Evolutionary conservation across 805 yeast genomes (phyloP).

Genomic region (Komagataella pseudopastoris): DNA sequence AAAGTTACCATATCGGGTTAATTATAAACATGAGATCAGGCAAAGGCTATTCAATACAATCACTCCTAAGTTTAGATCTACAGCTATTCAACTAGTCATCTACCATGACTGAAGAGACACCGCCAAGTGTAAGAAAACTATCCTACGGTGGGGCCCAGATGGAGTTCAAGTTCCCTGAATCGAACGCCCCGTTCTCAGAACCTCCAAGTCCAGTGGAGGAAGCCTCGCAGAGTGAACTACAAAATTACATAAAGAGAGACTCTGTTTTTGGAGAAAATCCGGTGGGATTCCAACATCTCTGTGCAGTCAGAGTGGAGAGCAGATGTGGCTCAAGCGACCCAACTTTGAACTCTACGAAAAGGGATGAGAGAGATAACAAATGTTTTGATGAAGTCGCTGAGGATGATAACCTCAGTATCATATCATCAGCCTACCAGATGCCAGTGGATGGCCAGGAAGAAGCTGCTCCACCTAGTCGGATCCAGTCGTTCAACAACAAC

Average conservation of each 20-base stretch:
- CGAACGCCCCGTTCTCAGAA: neutral
- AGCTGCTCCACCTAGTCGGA: neutral
- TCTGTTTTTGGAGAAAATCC: slow-evolving; percentile 5
- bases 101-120: slow-evolving; percentile 2
- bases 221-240: neutral
- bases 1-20: neutral
- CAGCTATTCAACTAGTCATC: neutral
- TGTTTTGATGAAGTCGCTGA: neutral
- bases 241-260: slow-evolving; percentile 2
- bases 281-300: slow-evolving; percentile 2
- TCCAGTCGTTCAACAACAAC: neutral
- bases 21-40: neutral
- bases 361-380: neutral
- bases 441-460: neutral
- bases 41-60: neutral
- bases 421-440: slow-evolving; percentile 1
- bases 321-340: slow-evolving; percentile 5
- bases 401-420: neutral
- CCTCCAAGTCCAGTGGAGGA: neutral
- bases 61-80: neutral
- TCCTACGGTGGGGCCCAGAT: slow-evolving; percentile 6
- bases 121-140: slow-evolving; percentile 1
- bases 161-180: slow-evolving; percentile 4
- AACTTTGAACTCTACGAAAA: slow-evolving; percentile 1
- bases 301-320: slow-evolving; percentile 5